These are phyloP conservation scores for Hamigera avellanea DNA, from an alignment of 495 filamentous ascomycete genomes.

Conservation along the genomic window DNA sequence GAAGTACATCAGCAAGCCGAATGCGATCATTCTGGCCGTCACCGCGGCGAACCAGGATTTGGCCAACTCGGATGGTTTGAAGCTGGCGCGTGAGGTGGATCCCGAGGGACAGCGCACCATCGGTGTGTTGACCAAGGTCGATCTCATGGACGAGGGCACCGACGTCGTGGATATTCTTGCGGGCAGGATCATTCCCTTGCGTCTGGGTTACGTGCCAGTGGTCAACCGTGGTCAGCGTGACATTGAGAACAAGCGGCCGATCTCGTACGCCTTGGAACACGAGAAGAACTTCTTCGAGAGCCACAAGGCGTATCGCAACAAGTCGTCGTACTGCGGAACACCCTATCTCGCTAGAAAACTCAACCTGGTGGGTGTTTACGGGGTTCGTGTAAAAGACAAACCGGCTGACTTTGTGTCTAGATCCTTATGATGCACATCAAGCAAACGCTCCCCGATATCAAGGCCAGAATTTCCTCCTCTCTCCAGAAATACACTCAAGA, in stretches of 20 bases:
- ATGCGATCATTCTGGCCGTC: slow-evolving; percentile 95
- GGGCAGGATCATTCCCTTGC: slow-evolving; percentile 91
- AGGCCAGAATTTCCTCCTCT: slow-evolving; percentile 81
- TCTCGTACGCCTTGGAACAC: slow-evolving; percentile 83
- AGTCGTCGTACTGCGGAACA: slow-evolving; percentile 96
- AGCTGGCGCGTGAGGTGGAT: slow-evolving; percentile 93
- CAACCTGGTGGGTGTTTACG: slow-evolving; percentile 72
- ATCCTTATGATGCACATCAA: slow-evolving; percentile 99
- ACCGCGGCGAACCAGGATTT: slow-evolving; percentile 95
- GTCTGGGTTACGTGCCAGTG: slow-evolving; percentile 94
- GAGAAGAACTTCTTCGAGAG: slow-evolving; percentile 98
- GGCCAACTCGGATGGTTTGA: slow-evolving; percentile 96
- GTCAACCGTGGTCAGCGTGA: slow-evolving; percentile 98
- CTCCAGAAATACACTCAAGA: slow-evolving; percentile 86
- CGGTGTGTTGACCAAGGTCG: slow-evolving; percentile 97
- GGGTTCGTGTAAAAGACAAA: not conserved
- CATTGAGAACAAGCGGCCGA: slow-evolving; percentile 92
- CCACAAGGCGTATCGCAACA: slow-evolving; percentile 97
- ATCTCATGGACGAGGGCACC: slow-evolving; percentile 98
- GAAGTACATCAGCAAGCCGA: slow-evolving; percentile 96
- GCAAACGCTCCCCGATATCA: slow-evolving; percentile 97
- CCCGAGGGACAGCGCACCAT: slow-evolving; percentile 97
- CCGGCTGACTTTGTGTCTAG: slow-evolving; percentile 24
- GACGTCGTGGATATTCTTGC: slow-evolving; percentile 99
- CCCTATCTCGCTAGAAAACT: slow-evolving; percentile 94